These are phyloP conservation scores for Aurantiochytrium sp. DNA, from an alignment of 108 stramenopile genomes.

Conservation along the genomic window DNA sequence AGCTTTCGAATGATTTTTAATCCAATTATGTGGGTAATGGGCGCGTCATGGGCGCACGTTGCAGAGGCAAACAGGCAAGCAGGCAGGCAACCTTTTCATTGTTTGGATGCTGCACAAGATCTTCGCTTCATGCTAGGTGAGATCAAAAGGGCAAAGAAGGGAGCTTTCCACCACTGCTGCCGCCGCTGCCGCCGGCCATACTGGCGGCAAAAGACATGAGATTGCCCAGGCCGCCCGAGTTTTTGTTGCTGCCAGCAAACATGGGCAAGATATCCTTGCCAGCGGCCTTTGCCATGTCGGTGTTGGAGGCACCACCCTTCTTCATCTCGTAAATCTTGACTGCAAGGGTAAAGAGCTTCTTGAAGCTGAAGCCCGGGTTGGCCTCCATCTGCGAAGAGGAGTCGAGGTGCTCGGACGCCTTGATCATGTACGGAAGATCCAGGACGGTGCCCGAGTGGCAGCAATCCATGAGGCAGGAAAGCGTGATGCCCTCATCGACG, in stretches of 20 bases:
- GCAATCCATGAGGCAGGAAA: conserved; percentile 68
- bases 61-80: too few relatives aligned
- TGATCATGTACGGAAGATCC: conserved; percentile 14
- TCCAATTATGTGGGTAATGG: too few relatives aligned
- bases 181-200: neutral
- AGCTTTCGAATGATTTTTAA: too few relatives aligned
- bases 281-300: neutral
- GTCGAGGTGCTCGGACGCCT: neutral
- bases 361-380: conserved; percentile 15
- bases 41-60: too few relatives aligned
- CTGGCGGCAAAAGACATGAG: neutral
- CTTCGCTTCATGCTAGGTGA: neutral
- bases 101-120: neutral
- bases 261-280: neutral
- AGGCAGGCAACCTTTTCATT: neutral
- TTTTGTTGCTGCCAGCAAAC: neutral
- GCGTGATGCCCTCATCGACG: conserved; percentile 62
- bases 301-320: neutral
- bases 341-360: neutral
- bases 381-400: neutral
- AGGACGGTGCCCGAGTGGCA: conserved; percentile 73
- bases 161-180: neutral
- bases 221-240: neutral
- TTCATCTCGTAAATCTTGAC: neutral
- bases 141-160: neutral